Evolutionary conservation across 1,284 basidiomycete genomes (phyloP), one percentile per base, ranked within the genome.

Genomic region (Ustilago shanxiensis): DNA sequence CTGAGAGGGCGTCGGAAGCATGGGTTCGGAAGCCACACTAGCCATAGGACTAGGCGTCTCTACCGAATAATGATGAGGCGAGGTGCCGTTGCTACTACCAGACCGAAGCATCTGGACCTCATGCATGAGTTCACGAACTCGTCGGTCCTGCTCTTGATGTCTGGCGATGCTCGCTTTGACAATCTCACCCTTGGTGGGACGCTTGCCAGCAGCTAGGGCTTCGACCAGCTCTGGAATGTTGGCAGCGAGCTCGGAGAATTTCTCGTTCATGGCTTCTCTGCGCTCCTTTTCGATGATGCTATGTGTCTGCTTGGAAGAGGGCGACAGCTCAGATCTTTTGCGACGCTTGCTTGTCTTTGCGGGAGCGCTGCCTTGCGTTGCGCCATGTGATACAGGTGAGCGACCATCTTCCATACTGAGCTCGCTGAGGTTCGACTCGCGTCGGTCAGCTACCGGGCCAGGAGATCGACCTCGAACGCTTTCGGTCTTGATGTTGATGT

Each of bases 231-330:
- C 69, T 1, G 74, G 74, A 16, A 77, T 67, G 50, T 70, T 65
- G 60, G 69, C 70, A 28, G 74, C 74, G 0, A 77, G 74, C 26
- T 77, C 74, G 3, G 69, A 59, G 24, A 77, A 77, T 29, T 72
- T 72, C 24, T 77, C 74, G 55, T 77, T 77, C 74, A 77, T 77
- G 6, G 74, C 74, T 54, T 77, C 74, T 28, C 74, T 44, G 14
- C 74, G 62, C 37, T 77, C 74, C 66, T 70, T 77, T 29, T 77
- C 74, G 60, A 77, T 72, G 60, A 72, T 72, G 70, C 70, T 72
- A 53, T 77, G 74, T 9, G 69, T 77, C 4, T 63, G 63, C 45
- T 77, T 77, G 53, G 74, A 77, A 2, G 70, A 70, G 11, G 74
- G 74, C 0, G 74, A 77, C 5, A 77, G 74, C 45, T 77, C 74